phyloP scores from a whole-genome alignment of 352 stramenopile genomes.

The Phytophthora podocarpi region DNA sequence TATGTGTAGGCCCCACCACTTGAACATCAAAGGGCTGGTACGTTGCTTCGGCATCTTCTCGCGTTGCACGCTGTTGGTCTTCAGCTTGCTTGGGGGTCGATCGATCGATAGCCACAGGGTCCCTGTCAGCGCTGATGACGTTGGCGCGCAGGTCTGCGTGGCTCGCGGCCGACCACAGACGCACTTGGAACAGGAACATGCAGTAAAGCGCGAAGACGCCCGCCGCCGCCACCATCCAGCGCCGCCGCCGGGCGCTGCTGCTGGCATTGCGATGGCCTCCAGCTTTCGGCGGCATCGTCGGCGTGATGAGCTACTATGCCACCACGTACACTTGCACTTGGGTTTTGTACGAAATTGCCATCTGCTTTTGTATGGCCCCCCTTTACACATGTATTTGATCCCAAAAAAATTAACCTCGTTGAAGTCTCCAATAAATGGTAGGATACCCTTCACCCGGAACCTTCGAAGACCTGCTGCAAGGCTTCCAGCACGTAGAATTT shows the following conservation, averaged over 20 bases:
- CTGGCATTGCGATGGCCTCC: conserved; percentile 8
- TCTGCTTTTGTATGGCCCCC: conserved; percentile 11
- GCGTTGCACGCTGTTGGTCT: neutral
- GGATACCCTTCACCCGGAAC: conserved; percentile 7
- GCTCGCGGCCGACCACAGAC: conserved; percentile 28
- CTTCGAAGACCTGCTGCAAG: conserved; percentile 35
- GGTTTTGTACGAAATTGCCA: no score
- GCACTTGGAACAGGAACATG: conserved; percentile 32
- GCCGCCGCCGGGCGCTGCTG: conserved; percentile 11
- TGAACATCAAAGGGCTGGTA: neutral
- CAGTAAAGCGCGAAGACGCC: conserved; percentile 25
- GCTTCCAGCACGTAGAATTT: conserved; percentile 43
- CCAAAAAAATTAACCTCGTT: neutral
- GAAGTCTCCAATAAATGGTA: conserved; percentile 10
- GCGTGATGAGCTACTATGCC: neutral
- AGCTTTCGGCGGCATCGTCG: conserved; percentile 19
- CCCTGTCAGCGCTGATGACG: conserved; percentile 19
- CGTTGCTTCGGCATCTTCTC: neutral
- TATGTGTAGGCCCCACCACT: neutral
- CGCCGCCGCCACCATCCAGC: conserved; percentile 18
- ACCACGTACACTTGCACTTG: no score
- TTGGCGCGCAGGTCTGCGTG: conserved; percentile 33
- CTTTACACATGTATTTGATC: conserved; percentile 27
- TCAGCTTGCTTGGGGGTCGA: conserved; percentile 2
- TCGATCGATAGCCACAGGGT: conserved; percentile 1